Evolutionary conservation across 768 basidiomycete species (phyloP), one percentile per base, ranked within the genome.

Genomic region (Collybia nuda): DNA sequence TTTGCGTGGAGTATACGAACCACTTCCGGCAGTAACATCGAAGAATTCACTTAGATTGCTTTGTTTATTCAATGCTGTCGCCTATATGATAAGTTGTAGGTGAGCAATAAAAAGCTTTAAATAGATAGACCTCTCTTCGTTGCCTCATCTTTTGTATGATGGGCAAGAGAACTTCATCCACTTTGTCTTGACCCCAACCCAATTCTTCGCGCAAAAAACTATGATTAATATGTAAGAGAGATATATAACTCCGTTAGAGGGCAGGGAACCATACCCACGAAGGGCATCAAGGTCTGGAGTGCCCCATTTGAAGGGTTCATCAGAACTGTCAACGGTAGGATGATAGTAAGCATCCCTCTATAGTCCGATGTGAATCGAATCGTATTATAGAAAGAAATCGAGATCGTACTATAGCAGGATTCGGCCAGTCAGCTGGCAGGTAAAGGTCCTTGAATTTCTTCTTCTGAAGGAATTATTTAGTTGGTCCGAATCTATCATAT

Each of bases 221-320:
- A 15, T 41, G 51, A 44, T 42, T 38, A 24, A 56, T 14, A 28
- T 28, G 24, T 21, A 8, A 44, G 23, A 29, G 15, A 36, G 37
- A 8, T 8, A 17, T 15, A 22, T 23, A 15, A 23, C 41, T 29
- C 39, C 39, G 41, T 15, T 14, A 70, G 32, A 32, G 14, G 32
- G 12, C 32, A 32, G 32, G 3, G 12, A 32, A 32, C 32, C 83
- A 48, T 64, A 95, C 92, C 78, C 69, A 55, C 94, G 84, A 47
- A 99, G 79, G 2, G 87, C 94, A 62, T 97, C 93, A 1, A 99
- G 81, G 64, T 98, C 97, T n/a, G 95, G 93, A 54, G 94, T 72
- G 3, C 92, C 94, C 96, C 96, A 99, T 60, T 93, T 91, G 66
- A 99, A 98, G 0, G 90, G 86, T 55, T 98, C 95, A 48, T 93